Base-by-base conservation (phyloP, 805 yeast genomes). In the Metschnikowia kofuensis region DNA sequence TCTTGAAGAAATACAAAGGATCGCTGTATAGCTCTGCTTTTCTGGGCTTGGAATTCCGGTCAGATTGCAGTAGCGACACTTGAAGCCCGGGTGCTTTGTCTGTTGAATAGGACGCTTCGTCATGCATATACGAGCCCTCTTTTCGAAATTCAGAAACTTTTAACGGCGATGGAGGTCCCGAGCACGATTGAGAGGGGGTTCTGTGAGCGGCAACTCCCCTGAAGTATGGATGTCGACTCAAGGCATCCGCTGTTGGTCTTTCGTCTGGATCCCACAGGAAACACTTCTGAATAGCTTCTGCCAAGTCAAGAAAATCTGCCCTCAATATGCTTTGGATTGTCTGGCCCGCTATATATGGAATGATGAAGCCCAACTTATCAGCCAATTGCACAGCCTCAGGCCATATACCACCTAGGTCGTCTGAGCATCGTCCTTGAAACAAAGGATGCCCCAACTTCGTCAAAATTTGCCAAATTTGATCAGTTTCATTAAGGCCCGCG, bases 401-500 rank as follows among this genome's bases (percentile, higher is more conserved):
- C 96, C 96, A 88, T 49, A 68, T 74, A 0, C 95, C 95, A 14
- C 95, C 95, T 35, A 79, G 66, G 16, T 54, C 56, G 9, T 51
- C 51, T 14, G 48, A 35, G 45, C 44, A 40, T 30, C 53, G 50
- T 29, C 58, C 62, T 8, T 63, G 62, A 10, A 67, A 59, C 30
- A 69, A 65, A 0, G 98, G 98, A 6, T 86, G 77, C 0, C 98
- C 97, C 42, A 92, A 72, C 8, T 80, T 72, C 51, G 79, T 77
- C 49, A 88, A 65, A 7, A 88, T 83, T 60, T 75, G 79, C 78
- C 82, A 78, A 11, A 84, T 76, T 70, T 91, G 97, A 61, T 91
- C 96, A 43, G 84, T 59, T 61, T 87, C 94, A 62, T 83, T 79
- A 13, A 75, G 62, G 0, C 98, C 98, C 0, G 97, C 95, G 60